A percentile compares a stretch with the other conserved stretches of the same genome.
These are phyloP conservation scores for Tillandsia leiboldiana DNA, from an alignment of 176 grass and related monocot genomes.

Conservation along the genomic window DNA sequence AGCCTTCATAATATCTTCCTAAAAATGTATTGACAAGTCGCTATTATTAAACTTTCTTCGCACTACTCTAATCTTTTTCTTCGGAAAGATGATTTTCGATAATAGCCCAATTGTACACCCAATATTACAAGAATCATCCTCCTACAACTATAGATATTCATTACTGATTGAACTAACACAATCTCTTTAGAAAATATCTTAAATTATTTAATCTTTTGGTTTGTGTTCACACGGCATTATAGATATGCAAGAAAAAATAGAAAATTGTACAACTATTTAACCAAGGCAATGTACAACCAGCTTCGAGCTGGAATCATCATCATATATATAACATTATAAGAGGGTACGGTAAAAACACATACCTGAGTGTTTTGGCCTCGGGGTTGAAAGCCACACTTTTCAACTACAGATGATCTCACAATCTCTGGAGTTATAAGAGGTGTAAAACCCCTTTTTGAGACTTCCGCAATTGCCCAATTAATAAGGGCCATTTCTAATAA, in stretches of 20 bases:
- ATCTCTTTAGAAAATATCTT: no score
- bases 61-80: no score
- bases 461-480: constrained; percentile 75
- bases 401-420: constrained; percentile 82
- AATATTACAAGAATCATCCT: no score
- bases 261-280: background rate
- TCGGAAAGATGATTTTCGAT: no score
- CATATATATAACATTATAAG: background rate
- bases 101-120: no score
- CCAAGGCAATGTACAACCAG: background rate
- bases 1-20: no score
- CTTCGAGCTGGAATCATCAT: background rate
- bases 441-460: constrained; percentile 79
- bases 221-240: no score
- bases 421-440: constrained; percentile 97
- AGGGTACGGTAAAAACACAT: background rate
- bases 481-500: constrained; percentile 84
- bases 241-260: background rate
- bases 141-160: no score
- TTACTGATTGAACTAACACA: no score
- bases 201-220: no score
- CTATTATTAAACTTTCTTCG: no score
- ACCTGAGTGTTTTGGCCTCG: constrained; percentile 91
- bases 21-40: no score
- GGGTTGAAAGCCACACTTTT: constrained; percentile 95